Evolutionary conservation across 2,329 filamentous ascomycete genomes (phyloP), one percentile per base, ranked within the genome.

Genomic region (Tolypocladium inflatum): DNA sequence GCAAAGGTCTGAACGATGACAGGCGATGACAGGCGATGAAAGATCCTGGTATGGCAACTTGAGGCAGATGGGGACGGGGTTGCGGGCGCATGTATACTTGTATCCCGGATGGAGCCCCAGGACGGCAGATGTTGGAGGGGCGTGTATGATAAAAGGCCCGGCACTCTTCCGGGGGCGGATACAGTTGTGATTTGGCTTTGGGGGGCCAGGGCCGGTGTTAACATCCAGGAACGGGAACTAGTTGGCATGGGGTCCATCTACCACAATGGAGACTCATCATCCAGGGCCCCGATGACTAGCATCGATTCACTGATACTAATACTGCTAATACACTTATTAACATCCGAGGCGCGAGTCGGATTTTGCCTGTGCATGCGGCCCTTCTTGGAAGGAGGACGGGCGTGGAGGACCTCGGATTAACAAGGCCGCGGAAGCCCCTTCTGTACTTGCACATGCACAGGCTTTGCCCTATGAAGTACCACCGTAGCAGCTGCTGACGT

Each of bases 61-160:
- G 57, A 58, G 54, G 59, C 39, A 54, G 37, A 54, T 45, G 56
- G 59, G 65, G 62, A 65, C 60, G 58, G 64, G 69, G 70, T 75
- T 71, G 73, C 71, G 75, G 75, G 73, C 71, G 71, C 70, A 71
- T 71, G 73, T 76, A 73, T 75, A 77, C 75, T 78, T 78, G 67
- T 70, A 70, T 68, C 75, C 57, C 52, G 55, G 55, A 71, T 69
- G 69, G 74, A 73, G 69, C 65, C 67, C 64, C 66, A 65, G 64
- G 64, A 75, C 75, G 75, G 74, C 71, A 76, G 73, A 74, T 76
- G 70, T 65, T 75, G 73, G 75, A 77, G 75, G 75, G 76, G 73
- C 70, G 73, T 74, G 73, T 74, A 73, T 76, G 70, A 70, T 73
- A 72, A 75, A 73, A 71, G 66, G 70, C 70, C 74, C 77, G 77